phyloP scores from a whole-genome alignment of 2,329 filamentous ascomycete species.

The Dothiorella sarmentorum region DNA sequence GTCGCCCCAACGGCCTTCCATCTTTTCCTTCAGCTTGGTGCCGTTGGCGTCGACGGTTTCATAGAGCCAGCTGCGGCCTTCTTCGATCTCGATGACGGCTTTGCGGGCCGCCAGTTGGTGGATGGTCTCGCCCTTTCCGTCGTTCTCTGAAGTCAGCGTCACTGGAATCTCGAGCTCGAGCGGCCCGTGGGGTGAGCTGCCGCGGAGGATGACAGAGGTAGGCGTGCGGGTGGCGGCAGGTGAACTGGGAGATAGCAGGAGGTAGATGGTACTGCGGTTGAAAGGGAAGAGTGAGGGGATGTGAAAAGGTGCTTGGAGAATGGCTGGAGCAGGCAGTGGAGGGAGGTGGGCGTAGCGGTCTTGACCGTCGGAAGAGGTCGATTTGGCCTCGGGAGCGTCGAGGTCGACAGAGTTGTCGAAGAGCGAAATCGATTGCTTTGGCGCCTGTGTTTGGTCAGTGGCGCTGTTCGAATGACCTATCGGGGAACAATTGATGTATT shows the following conservation, averaged over 20 bases:
- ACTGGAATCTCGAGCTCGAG: constrained; percentile 64
- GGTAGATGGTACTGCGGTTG: constrained; percentile 62
- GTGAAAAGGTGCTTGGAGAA: constrained; percentile 61
- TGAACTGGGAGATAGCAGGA: constrained; percentile 57
- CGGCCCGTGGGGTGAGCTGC: constrained; percentile 55
- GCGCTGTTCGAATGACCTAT: neutral
- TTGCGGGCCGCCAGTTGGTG: constrained; percentile 70
- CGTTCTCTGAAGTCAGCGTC: constrained; percentile 33
- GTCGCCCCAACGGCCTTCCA: constrained; percentile 51
- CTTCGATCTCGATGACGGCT: constrained; percentile 65
- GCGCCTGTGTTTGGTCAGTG: neutral
- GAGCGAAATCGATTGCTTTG: constrained; percentile 54
- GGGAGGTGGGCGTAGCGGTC: constrained; percentile 53
- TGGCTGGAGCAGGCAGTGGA: constrained; percentile 49
- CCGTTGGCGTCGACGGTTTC: constrained; percentile 39
- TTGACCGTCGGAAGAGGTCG: constrained; percentile 26
- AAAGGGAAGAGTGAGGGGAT: constrained; percentile 67
- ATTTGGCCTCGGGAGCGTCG: constrained; percentile 35
- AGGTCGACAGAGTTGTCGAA: constrained; percentile 53
- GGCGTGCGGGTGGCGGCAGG: constrained; percentile 41
- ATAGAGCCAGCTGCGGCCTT: constrained; percentile 62
- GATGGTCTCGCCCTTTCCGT: constrained; percentile 52
- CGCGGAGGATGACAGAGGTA: constrained; percentile 57
- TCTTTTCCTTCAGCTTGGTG: constrained; percentile 38
- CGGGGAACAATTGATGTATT: neutral